Evolutionary conservation across 2,329 filamentous ascomycete species (phyloP).

Genomic region (Diaporthe humulicola): DNA sequence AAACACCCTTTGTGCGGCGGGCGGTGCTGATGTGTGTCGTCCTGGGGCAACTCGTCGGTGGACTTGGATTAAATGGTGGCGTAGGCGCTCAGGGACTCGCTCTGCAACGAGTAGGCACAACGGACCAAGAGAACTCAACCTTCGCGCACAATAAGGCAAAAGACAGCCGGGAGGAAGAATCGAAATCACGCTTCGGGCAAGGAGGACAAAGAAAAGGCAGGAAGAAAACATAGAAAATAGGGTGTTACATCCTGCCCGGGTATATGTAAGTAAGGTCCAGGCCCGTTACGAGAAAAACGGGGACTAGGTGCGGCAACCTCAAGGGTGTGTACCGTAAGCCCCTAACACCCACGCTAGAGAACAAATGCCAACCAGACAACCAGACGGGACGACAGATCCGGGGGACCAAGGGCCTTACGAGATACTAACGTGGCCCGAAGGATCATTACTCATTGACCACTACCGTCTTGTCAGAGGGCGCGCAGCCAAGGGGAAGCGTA

Average conservation of each 20-base stretch:
- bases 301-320: conserved; percentile 3
- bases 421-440: not conserved
- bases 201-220: not conserved
- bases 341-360: not conserved
- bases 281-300: not conserved
- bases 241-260: not conserved
- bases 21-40: not conserved
- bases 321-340: conserved; percentile 20
- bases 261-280: conserved; percentile 6
- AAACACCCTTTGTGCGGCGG: not conserved
- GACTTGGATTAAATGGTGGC: not conserved
- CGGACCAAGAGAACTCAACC: not conserved
- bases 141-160: not conserved
- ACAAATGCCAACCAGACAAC: not conserved
- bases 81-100: not conserved
- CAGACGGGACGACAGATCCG: conserved; percentile 1
- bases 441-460: conserved; percentile 11
- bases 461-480: not conserved
- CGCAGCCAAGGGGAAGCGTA: conserved; percentile 5
- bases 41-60: not conserved
- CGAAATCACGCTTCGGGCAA: not conserved
- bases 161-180: not conserved
- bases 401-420: not conserved
- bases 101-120: not conserved
- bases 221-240: not conserved